Base-by-base conservation (phyloP, 1,284 basidiomycete species). In the Chondrostereum purpureum region DNA sequence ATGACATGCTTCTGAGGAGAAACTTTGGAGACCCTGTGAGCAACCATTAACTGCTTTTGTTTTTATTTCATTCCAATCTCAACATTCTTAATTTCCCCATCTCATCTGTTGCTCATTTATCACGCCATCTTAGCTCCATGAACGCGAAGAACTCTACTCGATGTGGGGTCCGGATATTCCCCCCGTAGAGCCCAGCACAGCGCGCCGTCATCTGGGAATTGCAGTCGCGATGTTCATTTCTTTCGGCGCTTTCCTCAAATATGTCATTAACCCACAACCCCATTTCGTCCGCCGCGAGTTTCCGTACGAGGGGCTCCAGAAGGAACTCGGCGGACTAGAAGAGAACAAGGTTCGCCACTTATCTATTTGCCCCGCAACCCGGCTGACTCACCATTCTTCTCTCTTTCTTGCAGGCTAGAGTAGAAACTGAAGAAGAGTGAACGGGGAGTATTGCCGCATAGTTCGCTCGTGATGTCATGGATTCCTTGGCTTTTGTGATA, bases 151-250 rank as follows among this genome's bases (percentile, higher is more conserved):
- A 58, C 69, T 86, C 17, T 67, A 87, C 50, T 86, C 84, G 38
- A 89, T 93, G 85, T 93, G 88, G 89, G 86, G 87, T 38, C 90
- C 89, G 13, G 91, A 94, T 58, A 70, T 80, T 37, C 73, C 85
- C 38, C 62, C 66, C 34, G 66, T 86, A 14, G 64, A 71, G 14
- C 78, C 83, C 31, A 61, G 68, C 13, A 72, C 60, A 2, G 87
- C 88, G 6, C 61, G 82, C 36, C 69, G 71, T 39, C 81, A 83
- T 43, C 83, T 90, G 57, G 54, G 72, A 11, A 61, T 84, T 41
- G 88, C 80, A 0, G 64, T 70, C 20, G 60, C 72, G 13, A 70
- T 71, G n/a, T 84, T 90, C 51, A 68, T 79, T 33, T 65, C 70
- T 4, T 72, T 83, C 45, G 78, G 76, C 5, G 68, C 77, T 39